phyloP scores from a whole-genome alignment of 345 rosid species.

The Hirschfeldia incana region DNA sequence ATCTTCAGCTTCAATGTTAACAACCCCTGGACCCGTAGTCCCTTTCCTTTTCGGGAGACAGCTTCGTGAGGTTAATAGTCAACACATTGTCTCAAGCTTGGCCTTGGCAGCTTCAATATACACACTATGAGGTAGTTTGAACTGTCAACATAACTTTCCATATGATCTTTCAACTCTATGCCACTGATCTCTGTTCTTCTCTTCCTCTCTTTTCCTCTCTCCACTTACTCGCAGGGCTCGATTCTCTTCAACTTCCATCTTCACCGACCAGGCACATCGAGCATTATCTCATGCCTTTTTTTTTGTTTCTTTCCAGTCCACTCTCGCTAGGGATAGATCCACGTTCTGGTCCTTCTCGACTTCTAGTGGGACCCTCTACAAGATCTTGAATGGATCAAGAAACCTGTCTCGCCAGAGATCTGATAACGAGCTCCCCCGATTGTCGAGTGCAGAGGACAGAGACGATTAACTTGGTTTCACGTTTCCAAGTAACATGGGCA shows the following conservation, averaged over 20 bases:
- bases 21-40: slow-evolving; percentile 57
- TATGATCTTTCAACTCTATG: slow-evolving; percentile 77
- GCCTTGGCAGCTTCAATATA: slow-evolving; percentile 72
- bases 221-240: slow-evolving; percentile 68
- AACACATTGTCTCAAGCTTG: slow-evolving; percentile 69
- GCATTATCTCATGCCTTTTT: slow-evolving; percentile 62
- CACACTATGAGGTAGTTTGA: slow-evolving; percentile 70
- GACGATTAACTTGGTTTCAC: slow-evolving; percentile 36
- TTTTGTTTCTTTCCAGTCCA: slow-evolving; percentile 88
- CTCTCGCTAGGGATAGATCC: slow-evolving; percentile 53
- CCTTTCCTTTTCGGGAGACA: slow-evolving; percentile 53
- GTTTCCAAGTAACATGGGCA: slow-evolving; percentile 25
- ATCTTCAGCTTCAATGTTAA: slow-evolving; percentile 55
- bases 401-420: slow-evolving; percentile 50
- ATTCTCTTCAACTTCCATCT: slow-evolving; percentile 76
- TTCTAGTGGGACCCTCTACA: slow-evolving; percentile 63
- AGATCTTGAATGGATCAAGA: slow-evolving; percentile 60
- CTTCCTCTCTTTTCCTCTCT: slow-evolving; percentile 75
- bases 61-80: slow-evolving; percentile 52
- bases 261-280: slow-evolving; percentile 74
- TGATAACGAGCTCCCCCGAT: slow-evolving; percentile 32
- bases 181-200: slow-evolving; percentile 77
- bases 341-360: slow-evolving; percentile 50
- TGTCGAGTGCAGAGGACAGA: too few relatives aligned
- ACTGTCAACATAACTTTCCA: slow-evolving; percentile 87